Conservation (phyloP, 2,329 filamentous ascomycete genomes). For the Colletotrichum endophyticum region DNA sequence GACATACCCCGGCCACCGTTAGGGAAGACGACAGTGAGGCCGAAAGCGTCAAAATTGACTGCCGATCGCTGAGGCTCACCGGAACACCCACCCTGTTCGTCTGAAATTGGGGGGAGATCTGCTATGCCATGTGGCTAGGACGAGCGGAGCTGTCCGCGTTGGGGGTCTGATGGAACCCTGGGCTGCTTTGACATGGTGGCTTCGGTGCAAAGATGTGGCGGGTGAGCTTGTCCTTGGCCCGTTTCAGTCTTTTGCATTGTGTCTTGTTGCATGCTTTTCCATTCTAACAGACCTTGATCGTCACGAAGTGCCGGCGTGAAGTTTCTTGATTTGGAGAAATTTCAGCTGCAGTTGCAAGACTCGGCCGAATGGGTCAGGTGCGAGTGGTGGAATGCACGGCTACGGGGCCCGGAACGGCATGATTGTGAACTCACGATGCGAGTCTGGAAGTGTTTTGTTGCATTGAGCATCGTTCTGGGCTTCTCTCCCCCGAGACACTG, state of each 20-base stretch:
- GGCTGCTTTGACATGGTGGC: neutral
- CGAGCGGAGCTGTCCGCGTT: neutral
- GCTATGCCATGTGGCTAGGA: neutral
- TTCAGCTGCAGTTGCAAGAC: neutral
- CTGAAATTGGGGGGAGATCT: neutral
- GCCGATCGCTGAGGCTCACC: neutral
- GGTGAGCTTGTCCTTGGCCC: neutral
- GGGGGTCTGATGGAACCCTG: neutral
- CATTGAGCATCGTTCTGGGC: neutral
- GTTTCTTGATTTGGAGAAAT: neutral
- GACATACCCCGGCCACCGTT: neutral
- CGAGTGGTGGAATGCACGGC: neutral
- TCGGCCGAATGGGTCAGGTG: neutral
- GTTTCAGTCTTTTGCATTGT: neutral
- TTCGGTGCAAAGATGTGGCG: neutral
- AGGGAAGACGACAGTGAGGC: neutral
- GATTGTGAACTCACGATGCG: neutral
- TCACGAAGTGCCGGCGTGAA: neutral
- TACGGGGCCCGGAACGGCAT: neutral
- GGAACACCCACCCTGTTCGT: neutral
- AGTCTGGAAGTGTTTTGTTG: neutral
- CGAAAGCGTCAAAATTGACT: neutral
- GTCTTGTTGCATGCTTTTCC: neutral
- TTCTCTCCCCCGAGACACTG: neutral
- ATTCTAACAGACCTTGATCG: rapidly evolving